phyloP scores from a whole-genome alignment of 495 filamentous ascomycete species.

The Evernia prunastri region DNA sequence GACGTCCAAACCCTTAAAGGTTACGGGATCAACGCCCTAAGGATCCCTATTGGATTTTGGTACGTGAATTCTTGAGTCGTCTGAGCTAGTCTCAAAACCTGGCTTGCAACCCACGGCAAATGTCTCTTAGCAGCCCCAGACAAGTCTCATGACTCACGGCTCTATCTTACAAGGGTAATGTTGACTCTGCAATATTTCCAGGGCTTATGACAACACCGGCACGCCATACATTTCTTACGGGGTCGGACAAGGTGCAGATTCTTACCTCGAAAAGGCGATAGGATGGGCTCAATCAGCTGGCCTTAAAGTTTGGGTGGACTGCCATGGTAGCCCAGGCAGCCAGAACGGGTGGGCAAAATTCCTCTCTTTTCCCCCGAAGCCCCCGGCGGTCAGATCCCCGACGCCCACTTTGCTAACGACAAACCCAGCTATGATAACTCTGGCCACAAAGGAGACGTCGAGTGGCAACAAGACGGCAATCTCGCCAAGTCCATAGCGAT shows the following conservation, averaged over 20 bases:
- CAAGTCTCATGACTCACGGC: background rate
- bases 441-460: too few relatives aligned
- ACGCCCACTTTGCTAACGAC: background rate
- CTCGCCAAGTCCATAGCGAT: too few relatives aligned
- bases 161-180: background rate
- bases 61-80: background rate
- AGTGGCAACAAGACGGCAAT: too few relatives aligned
- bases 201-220: background rate
- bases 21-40: background rate
- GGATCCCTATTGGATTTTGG: background rate
- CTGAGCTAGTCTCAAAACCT: too few relatives aligned
- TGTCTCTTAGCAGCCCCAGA: background rate
- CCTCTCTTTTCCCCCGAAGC: background rate
- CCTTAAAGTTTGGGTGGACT: background rate
- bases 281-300: background rate
- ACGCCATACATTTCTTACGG: background rate
- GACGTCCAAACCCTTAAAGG: background rate
- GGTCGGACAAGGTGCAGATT: background rate
- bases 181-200: background rate
- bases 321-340: background rate
- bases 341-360: background rate
- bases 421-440: too few relatives aligned
- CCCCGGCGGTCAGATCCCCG: background rate
- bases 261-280: background rate
- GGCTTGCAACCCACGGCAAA: too few relatives aligned